Evolutionary conservation across 495 filamentous ascomycete species (phyloP).

Genomic region (Lasiosphaeris hirsuta): DNA sequence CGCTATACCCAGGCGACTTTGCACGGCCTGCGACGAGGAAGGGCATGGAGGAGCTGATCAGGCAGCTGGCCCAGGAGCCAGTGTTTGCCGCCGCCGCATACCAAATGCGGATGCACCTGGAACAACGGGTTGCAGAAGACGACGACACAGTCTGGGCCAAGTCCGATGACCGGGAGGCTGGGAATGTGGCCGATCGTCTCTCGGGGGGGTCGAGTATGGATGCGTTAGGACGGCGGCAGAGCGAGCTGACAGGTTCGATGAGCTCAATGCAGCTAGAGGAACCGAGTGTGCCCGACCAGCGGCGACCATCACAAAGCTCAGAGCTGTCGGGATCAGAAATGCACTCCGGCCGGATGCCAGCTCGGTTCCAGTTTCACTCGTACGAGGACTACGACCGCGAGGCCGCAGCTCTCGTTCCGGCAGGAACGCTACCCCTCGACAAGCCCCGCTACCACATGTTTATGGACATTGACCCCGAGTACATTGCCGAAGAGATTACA

Average conservation of each 20-base stretch:
- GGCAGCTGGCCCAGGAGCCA: constrained; percentile 61
- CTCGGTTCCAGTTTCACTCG: constrained; percentile 53
- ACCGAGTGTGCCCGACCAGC: constrained; percentile 27
- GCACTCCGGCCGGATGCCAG: constrained; percentile 12
- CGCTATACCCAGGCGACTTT: constrained; percentile 91
- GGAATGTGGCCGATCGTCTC: constrained; percentile 23
- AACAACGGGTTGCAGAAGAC: constrained; percentile 66
- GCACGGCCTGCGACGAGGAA: constrained; percentile 71
- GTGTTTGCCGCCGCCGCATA: constrained; percentile 78
- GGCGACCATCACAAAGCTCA: constrained; percentile 47
- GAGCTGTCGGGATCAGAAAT: constrained; percentile 36
- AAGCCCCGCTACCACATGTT: constrained; percentile 81
- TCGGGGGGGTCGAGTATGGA: constrained; percentile 22
- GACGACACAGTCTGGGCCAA: constrained; percentile 79
- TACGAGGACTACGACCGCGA: constrained; percentile 73
- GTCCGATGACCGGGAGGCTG: constrained; percentile 54
- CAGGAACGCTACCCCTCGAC: constrained; percentile 55
- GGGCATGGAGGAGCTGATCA: constrained; percentile 67
- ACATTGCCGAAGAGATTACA: constrained; percentile 87
- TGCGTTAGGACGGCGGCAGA: constrained; percentile 17
- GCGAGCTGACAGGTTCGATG: constrained; percentile 40
- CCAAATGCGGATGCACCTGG: constrained; percentile 67
- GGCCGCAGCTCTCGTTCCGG: constrained; percentile 63
- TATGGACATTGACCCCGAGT: constrained; percentile 74
- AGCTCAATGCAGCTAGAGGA: constrained; percentile 45